These are phyloP conservation scores for Neurospora tetrasperma DNA, from an alignment of 495 filamentous ascomycete species.

Conservation along the genomic window DNA sequence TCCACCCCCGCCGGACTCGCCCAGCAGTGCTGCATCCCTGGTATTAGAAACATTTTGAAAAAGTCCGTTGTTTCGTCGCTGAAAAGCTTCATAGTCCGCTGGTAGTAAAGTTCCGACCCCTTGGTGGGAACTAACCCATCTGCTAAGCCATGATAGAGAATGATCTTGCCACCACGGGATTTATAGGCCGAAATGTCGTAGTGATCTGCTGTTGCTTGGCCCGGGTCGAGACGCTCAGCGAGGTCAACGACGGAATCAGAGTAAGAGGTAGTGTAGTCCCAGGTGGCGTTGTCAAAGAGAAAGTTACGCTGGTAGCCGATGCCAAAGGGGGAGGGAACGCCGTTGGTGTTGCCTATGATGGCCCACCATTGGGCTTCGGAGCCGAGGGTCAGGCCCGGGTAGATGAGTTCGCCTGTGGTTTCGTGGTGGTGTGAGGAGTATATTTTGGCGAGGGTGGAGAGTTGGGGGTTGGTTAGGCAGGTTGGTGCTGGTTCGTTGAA, in stretches of 20 bases:
- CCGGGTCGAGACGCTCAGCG: constrained; percentile 29
- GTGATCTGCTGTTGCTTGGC: constrained; percentile 31
- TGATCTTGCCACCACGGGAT: constrained; percentile 40
- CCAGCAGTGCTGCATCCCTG: constrained; percentile 35
- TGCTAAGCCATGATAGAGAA: constrained; percentile 46
- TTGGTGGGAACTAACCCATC: constrained; percentile 41
- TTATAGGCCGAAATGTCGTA: constrained; percentile 37
- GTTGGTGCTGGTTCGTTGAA: constrained; percentile 12
- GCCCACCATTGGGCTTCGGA: constrained; percentile 18
- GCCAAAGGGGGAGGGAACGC: constrained; percentile 22
- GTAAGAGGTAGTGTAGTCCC: constrained; percentile 27
- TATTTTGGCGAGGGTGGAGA: constrained; percentile 42
- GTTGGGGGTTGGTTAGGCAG: constrained; percentile 49
- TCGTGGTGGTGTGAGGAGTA: constrained; percentile 44
- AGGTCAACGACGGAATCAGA: not conserved
- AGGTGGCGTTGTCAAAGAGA: constrained; percentile 31
- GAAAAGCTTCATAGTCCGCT: constrained; percentile 1
- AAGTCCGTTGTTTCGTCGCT: constrained; percentile 12
- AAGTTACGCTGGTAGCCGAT: constrained; percentile 30
- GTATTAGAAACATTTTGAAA: constrained; percentile 31
- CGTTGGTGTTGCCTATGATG: constrained; percentile 12
- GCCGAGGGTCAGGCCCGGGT: constrained; percentile 37
- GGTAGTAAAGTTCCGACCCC: constrained; percentile 35
- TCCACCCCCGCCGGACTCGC: constrained; percentile 19
- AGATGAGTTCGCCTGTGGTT: constrained; percentile 39